Evolutionary conservation across 1,284 basidiomycete species (phyloP).

Genomic region (Ustilago loliicola): DNA sequence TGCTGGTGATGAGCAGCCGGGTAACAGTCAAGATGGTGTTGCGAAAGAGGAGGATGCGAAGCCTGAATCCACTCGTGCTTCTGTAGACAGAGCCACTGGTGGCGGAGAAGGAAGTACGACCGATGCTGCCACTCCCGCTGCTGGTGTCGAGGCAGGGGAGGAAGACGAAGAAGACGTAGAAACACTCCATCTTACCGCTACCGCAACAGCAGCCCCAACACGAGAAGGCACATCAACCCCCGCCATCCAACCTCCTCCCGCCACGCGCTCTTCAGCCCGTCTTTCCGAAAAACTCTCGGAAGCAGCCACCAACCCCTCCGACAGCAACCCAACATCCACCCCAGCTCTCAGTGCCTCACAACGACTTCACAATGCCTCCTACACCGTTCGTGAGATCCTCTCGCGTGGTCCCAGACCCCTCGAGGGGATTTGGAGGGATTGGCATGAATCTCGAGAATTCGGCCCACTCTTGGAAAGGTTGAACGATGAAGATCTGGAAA

Average conservation of each 20-base stretch:
- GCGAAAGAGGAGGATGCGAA: neutral
- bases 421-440: constrained; percentile 92
- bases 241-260: constrained; percentile 26
- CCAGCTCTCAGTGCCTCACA: constrained; percentile 32
- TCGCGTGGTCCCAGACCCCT: constrained; percentile 80
- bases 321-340: neutral
- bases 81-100: neutral
- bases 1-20: constrained; percentile 9
- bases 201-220: constrained; percentile 43
- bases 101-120: no score
- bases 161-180: constrained; percentile 55
- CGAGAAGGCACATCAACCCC: constrained; percentile 48
- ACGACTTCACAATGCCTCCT: constrained; percentile 41
- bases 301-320: neutral
- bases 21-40: neutral
- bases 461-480: constrained; percentile 89
- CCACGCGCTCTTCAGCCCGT: constrained; percentile 43
- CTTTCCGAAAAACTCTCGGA: constrained; percentile 28
- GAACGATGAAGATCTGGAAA: constrained; percentile 89
- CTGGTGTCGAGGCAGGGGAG: constrained; percentile 11
- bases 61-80: neutral
- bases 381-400: constrained; percentile 59
- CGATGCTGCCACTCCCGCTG: constrained; percentile 3
- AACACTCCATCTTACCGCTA: constrained; percentile 51
- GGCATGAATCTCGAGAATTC: constrained; percentile 91